These are phyloP conservation scores for Colletotrichum melonis DNA, from an alignment of 2,329 filamentous ascomycete species.

Conservation along the genomic window DNA sequence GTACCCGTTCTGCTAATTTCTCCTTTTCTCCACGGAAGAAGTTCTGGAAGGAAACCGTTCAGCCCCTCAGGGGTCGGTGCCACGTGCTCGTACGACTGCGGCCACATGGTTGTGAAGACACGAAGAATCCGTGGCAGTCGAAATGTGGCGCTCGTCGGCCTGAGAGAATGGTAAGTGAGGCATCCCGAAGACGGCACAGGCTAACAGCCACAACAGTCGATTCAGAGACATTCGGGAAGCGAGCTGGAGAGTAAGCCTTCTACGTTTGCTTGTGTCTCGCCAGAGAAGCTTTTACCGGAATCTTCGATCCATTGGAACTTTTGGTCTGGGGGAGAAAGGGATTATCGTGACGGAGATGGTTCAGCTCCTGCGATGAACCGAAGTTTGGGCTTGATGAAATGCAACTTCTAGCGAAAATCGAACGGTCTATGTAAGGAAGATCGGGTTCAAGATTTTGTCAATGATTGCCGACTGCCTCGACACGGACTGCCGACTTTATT, in stretches of 20 bases:
- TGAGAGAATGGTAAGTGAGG: neutral
- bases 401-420: neutral
- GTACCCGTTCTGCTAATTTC: neutral
- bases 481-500: neutral
- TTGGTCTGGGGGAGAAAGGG: neutral
- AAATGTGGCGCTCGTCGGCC: neutral
- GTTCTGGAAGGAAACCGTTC: neutral
- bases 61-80: neutral
- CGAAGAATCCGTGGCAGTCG: no score
- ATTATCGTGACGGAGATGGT: neutral
- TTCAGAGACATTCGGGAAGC: neutral
- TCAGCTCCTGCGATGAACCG: neutral
- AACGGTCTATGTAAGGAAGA: neutral
- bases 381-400: neutral
- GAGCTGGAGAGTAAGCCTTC: neutral
- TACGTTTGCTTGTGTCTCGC: neutral
- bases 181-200: neutral
- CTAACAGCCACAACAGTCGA: neutral
- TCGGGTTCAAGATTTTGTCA: no score
- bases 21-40: neutral
- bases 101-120: neutral
- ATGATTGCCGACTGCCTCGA: neutral
- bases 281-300: neutral
- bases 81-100: neutral
- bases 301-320: neutral